Conservation (phyloP, 2,329 filamentous ascomycete genomes). For the Penicillium vulpinum region DNA sequence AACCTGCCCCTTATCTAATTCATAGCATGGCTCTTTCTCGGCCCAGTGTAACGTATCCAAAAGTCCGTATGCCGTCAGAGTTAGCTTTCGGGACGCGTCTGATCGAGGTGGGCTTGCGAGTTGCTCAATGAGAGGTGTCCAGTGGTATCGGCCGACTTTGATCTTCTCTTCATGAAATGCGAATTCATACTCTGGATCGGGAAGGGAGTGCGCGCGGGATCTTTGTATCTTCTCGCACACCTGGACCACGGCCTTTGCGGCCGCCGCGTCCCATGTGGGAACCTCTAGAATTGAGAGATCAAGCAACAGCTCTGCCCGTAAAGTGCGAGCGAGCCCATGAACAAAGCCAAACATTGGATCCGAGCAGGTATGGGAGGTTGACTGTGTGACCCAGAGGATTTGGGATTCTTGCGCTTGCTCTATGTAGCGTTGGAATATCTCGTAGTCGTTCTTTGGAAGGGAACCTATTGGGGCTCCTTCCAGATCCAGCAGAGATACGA, state of each 20-base stretch:
- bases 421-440: neutral
- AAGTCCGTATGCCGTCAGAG: slow-evolving; percentile 8
- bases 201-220: neutral
- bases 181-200: slow-evolving; percentile 13
- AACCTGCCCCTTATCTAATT: slow-evolving; percentile 1
- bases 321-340: slow-evolving; percentile 13
- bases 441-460: neutral
- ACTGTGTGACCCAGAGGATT: slow-evolving; percentile 12
- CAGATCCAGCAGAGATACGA: neutral
- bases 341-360: slow-evolving; percentile 13
- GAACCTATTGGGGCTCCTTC: neutral
- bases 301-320: slow-evolving; percentile 9
- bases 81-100: slow-evolving; percentile 1
- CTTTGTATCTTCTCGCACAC: slow-evolving; percentile 8
- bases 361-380: slow-evolving; percentile 1
- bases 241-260: neutral
- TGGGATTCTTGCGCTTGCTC: neutral
- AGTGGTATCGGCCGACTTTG: slow-evolving; percentile 15
- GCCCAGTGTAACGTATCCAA: slow-evolving; percentile 9
- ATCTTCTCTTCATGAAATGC: slow-evolving; percentile 2
- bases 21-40: neutral
- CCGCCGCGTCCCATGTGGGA: neutral
- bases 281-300: slow-evolving; percentile 15
- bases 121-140: slow-evolving; percentile 7
- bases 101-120: neutral